Base-by-base conservation (phyloP, 768 basidiomycete genomes). In the Pisolithus marmoratus region DNA sequence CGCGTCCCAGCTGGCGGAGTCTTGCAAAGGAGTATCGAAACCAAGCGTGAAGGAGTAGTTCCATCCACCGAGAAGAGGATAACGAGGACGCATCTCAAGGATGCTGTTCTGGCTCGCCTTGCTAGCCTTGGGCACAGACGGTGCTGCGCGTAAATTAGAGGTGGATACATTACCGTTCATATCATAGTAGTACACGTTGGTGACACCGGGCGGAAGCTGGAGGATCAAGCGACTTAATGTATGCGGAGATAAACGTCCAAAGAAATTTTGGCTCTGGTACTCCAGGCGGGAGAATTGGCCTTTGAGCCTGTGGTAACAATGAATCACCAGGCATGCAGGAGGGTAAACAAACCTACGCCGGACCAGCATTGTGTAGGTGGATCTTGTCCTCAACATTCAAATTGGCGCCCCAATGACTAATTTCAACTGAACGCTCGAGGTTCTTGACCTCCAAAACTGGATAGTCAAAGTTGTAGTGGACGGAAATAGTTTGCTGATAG, bases 351-450 rank as follows among this genome's bases (percentile, higher is more conserved):
- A 80, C 91, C 70, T 63, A 97, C 95, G 71, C 70, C 12, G 96
- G 93, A 4, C 95, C 96, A 53, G 84, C 87, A 63, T 99, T 99
- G 66, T 80, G 78, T n/a, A 99, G 72, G 52, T 78, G 65, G 54
- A 96, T 82, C 31, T 89, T 80, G 70, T 99, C 94, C 66, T 97
- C 83, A 27, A 94, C 86, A 63, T 97, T 96, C 36, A 99, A 66
- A 67, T 96, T 96, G 38, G 84, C 82, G 31, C 95, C 94, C 96
- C 95, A 98, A 64, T 98, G 95, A 57, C 93, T 95, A 57, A 99
- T 84, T 71, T 99, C 95, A 2, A 85, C 92, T 0, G 77, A 61
- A 46, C 96, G 84, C 54, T 81, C 77, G 29, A 96, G 78, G 40
- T 75, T 83, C 29, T 74, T 76, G 48, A 97, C 72, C 57, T 91